Conservation (phyloP, 345 rosid species). For the Citrus medica region DNA sequence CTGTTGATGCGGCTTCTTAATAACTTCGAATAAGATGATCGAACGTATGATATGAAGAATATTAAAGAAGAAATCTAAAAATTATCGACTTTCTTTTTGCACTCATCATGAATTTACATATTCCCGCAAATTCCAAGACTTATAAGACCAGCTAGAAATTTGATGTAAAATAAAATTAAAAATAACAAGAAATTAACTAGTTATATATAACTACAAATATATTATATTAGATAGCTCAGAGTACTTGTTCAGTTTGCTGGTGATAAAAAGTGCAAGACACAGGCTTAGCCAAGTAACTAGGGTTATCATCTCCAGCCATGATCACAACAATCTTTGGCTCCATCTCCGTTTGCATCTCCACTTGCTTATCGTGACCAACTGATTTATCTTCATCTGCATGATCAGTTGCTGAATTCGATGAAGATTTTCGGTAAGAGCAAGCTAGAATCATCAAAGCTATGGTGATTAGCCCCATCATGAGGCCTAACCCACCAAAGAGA, state of each 20-base stretch:
- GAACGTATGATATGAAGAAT: no score
- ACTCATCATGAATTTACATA: conserved; percentile 1
- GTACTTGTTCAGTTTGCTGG: conserved; percentile 1
- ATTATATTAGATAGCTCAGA: not conserved
- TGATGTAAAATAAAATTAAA: not conserved
- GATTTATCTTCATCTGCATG: conserved; percentile 12
- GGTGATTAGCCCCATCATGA: conserved; percentile 45
- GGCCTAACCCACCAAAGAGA: conserved; percentile 44
- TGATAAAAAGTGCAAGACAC: not conserved
- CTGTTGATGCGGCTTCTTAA: no score
- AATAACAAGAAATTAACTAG: not conserved
- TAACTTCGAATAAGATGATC: not conserved
- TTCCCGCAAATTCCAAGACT: not conserved
- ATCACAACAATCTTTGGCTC: conserved; percentile 70
- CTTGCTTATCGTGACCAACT: not conserved
- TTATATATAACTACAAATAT: not conserved
- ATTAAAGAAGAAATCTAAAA: no score
- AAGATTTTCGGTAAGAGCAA: conserved; percentile 32
- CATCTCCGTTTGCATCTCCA: conserved; percentile 35
- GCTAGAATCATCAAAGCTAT: conserved; percentile 43
- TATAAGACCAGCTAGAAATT: not conserved
- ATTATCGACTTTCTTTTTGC: not conserved
- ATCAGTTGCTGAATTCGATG: not conserved
- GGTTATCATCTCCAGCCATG: conserved; percentile 62
- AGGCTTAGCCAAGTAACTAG: conserved; percentile 58